Conservation (phyloP, 306 rosid genomes). For the Cucurbita ficifolia region DNA sequence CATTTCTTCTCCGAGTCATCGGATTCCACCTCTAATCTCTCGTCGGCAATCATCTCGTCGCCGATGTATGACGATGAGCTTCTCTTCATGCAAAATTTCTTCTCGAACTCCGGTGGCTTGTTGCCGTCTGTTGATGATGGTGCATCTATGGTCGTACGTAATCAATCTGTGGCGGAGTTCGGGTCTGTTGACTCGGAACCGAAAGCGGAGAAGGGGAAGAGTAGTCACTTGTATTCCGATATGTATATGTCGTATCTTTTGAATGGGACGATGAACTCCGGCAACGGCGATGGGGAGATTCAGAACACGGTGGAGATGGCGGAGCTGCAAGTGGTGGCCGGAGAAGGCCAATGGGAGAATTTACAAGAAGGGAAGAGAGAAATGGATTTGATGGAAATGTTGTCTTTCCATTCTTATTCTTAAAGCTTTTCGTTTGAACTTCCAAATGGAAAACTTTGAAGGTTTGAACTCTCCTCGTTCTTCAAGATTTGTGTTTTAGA, state of each 20-base stretch:
- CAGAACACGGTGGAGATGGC: neutral
- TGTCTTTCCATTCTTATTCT: conserved; percentile 23
- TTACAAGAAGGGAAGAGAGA: conserved; percentile 21
- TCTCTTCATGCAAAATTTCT: conserved; percentile 48
- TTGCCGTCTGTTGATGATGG: neutral
- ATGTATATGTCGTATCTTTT: conserved; percentile 35
- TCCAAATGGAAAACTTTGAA: neutral
- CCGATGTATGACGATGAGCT: conserved; percentile 41
- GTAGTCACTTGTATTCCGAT: conserved; percentile 25
- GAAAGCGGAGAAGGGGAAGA: neutral
- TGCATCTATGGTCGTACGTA: neutral
- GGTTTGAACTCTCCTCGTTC: neutral
- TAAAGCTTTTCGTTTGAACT: neutral
- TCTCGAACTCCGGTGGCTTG: conserved; percentile 6
- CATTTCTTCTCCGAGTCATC: conserved; percentile 16
- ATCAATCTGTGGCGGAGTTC: neutral
- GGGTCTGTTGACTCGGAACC: neutral
- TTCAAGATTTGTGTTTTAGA: neutral
- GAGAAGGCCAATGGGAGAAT: neutral
- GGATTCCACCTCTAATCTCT: conserved; percentile 14
- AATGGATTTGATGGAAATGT: conserved; percentile 59
- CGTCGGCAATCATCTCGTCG: conserved; percentile 11
- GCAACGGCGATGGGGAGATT: neutral
- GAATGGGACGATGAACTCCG: conserved; percentile 22
- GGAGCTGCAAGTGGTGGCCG: neutral